Base-by-base conservation (phyloP, 371 early-diverging fungal genomes). In the Capniomyces stellatus region DNA sequence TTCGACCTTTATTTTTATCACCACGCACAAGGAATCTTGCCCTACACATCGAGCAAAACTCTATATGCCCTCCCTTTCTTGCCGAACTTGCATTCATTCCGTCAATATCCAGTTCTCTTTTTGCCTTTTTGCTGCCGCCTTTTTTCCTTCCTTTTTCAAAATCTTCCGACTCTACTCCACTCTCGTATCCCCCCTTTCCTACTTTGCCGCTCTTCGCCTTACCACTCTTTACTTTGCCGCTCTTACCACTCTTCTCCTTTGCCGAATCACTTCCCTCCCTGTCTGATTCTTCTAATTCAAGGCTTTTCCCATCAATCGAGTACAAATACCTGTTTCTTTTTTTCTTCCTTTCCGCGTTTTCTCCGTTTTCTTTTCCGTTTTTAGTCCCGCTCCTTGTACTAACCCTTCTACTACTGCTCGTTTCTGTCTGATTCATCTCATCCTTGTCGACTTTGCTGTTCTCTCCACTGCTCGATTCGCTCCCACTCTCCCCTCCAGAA, bases 81-180 rank as follows among this genome's bases (percentile, higher is more conserved):
- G 67, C 67, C 1, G 67, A 67, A 41, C 67, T 59, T 2, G 43
- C 54, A 51, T 67, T 67, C 30, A 67, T 54, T 12, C 67, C 67
- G 6, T 3, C 57, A 19, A 30, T 27, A 19, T 56, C 43, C 31
- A 52, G 30, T 19, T 51, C 52, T 22, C n/a, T n/a, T n/a, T n/a
- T n/a, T n/a, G 57, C 65, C 51, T 59, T 54, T 3, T 30, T 39
- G 28, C 31, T 19, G 41, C 41, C 41, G 41, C 18, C 18, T 41
- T 41, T 41, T 1, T 54, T 58, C 8, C 19, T 3, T 39, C 56
- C 53, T 15, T 27, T 40, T 29, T 64, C 63, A 2, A n/a, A n/a
- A n/a, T n/a, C n/a, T 13, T 8, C 54, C 42, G 10, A 30, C 31
- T 3, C 43, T 49, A 47, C 55, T 59, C 31, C 35, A 41, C 29